Evolutionary conservation across 768 basidiomycete species (phyloP).

Genomic region (Boletus tylopilopsis): DNA sequence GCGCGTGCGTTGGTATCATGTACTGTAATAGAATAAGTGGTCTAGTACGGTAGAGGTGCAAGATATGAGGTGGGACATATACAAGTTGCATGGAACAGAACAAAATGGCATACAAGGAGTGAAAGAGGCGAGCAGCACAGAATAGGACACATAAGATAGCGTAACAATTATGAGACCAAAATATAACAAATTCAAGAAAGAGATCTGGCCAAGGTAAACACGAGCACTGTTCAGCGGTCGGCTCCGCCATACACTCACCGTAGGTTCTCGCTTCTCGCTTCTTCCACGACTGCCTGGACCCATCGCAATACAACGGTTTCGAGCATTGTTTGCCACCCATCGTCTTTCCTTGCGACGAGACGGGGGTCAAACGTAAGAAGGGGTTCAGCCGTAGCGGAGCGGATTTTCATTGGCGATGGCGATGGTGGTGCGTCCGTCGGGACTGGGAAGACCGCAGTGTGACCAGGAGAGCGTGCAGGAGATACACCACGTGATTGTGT

Average conservation of each 20-base stretch:
- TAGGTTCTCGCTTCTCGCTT: constrained; percentile 45
- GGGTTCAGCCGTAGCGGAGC: constrained; percentile 42
- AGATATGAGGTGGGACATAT: constrained; percentile 3
- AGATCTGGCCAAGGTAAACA: neutral
- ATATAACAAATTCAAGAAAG: constrained; percentile 6
- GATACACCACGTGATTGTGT: constrained; percentile 19
- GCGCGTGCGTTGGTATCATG: constrained; percentile 7
- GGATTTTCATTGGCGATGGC: constrained; percentile 30
- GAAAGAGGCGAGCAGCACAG: constrained; percentile 1
- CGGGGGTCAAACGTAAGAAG: constrained; percentile 68
- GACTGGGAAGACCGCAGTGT: neutral
- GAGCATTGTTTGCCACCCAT: constrained; percentile 82
- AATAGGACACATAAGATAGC: constrained; percentile 14
- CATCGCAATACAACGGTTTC: constrained; percentile 59
- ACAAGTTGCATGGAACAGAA: neutral
- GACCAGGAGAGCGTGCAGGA: constrained; percentile 20
- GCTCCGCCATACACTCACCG: constrained; percentile 12
- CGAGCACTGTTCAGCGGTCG: neutral
- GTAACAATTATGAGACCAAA: constrained; percentile 3
- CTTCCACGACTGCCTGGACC: constrained; percentile 65
- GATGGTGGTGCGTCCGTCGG: constrained; percentile 22
- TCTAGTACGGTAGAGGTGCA: constrained; percentile 12
- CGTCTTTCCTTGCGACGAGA: constrained; percentile 66
- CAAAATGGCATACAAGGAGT: neutral
- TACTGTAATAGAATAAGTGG: constrained; percentile 13